Conservation (phyloP, 306 rosid genomes). For the Cucurbita argyrosperma region DNA sequence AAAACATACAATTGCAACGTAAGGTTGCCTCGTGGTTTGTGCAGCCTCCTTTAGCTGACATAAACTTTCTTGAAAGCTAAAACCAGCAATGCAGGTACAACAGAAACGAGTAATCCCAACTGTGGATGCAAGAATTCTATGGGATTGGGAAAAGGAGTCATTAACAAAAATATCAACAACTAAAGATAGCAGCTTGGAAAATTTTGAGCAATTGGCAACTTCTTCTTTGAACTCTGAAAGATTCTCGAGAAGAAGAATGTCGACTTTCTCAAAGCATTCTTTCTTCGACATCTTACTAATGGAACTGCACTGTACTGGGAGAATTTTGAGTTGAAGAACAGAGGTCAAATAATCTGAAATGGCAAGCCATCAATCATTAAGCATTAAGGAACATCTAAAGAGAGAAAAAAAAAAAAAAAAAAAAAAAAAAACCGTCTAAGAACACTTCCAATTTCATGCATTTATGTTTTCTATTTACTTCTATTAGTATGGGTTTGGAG, state of each 20-base stretch:
- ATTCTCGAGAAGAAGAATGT: conserved; percentile 57
- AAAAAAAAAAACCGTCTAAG: background rate
- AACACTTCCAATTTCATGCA: background rate
- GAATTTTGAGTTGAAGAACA: conserved; percentile 38
- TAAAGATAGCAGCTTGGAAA: conserved; percentile 41
- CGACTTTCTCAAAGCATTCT: conserved; percentile 28
- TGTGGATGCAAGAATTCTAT: conserved; percentile 75
- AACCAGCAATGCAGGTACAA: conserved; percentile 61
- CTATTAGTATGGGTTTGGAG: too few species aligned
- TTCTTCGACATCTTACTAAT: conserved; percentile 13
- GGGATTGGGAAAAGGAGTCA: conserved; percentile 65
- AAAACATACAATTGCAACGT: conserved; percentile 66
- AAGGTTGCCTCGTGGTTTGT: conserved; percentile 39
- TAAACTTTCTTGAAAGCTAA: conserved; percentile 66
- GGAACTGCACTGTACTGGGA: conserved; percentile 31
- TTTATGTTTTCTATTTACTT: background rate
- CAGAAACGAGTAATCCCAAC: conserved; percentile 80
- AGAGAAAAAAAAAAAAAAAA: too few species aligned
- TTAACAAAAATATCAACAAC: conserved; percentile 79
- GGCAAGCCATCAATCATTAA: conserved; percentile 9
- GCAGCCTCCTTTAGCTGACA: conserved; percentile 30
- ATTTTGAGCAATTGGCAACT: conserved; percentile 58
- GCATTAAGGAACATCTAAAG: background rate
- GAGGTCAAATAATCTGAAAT: conserved; percentile 46
- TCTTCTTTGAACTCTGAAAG: conserved; percentile 61